Conservation (phyloP, 2,329 filamentous ascomycete genomes). For the Mycosphaerella arachidis region DNA sequence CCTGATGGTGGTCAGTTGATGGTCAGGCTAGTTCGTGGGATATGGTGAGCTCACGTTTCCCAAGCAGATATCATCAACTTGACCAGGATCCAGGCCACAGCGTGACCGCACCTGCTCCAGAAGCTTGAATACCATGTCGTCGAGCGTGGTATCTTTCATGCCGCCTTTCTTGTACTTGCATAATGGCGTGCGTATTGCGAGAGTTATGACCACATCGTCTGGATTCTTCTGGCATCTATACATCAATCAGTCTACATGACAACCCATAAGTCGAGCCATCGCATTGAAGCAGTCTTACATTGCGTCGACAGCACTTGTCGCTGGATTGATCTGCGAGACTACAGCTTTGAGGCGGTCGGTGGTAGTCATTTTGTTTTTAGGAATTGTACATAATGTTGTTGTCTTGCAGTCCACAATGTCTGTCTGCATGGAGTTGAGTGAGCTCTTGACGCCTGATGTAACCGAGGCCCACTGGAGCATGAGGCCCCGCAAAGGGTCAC, state of each 20-base stretch:
- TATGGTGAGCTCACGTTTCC: slow-evolving; percentile 64
- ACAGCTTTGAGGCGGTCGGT: slow-evolving; percentile 11
- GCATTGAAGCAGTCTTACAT: slow-evolving; percentile 8
- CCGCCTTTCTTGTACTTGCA: slow-evolving; percentile 86
- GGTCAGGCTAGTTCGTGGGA: background rate
- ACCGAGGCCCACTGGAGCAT: background rate
- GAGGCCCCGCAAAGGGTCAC: background rate
- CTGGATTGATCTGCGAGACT: slow-evolving; percentile 14
- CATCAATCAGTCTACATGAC: background rate
- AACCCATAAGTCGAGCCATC: background rate
- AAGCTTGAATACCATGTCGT: slow-evolving; percentile 78
- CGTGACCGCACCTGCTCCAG: slow-evolving; percentile 56
- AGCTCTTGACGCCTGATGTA: background rate
- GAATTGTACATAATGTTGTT: background rate
- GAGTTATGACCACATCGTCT: slow-evolving; percentile 94
- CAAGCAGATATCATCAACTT: slow-evolving; percentile 68
- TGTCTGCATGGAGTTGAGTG: background rate
- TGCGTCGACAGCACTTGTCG: slow-evolving; percentile 16
- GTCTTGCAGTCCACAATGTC: background rate
- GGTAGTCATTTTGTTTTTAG: background rate
- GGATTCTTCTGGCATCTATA: slow-evolving; percentile 58
- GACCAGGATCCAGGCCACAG: slow-evolving; percentile 31
- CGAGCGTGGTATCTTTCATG: slow-evolving; percentile 88
- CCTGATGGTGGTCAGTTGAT: background rate
- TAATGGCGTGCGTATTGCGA: slow-evolving; percentile 83